Evolutionary conservation across 2,329 filamentous ascomycete species (phyloP), one percentile per base, ranked within the genome.

Genomic region (Aspergillus puulaauensis): DNA sequence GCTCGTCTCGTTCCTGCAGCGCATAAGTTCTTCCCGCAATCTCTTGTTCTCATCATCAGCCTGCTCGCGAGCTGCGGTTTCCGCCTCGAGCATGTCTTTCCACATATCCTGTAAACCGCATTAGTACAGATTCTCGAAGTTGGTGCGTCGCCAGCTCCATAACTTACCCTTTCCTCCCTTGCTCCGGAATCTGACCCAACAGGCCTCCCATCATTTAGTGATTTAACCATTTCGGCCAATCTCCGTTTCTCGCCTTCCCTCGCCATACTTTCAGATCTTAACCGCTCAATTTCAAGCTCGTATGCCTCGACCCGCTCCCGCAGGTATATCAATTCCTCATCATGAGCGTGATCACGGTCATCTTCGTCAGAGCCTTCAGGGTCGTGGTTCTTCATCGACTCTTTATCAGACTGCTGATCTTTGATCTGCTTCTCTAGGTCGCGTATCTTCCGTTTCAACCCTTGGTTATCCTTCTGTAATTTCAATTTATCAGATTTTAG

Each of bases 21-120:
- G 87, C 67, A 90, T 88, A 3, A 96, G 78, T 69, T 99, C 93
- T 56, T 96, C 92, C 6, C 91, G 86, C 15, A 98, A 83, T 66
- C 83, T 87, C 63, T 88, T 87, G 65, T 93, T 93, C 64, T 98
- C 93, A 43, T 96, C 91, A 64, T 98, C 93, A 0, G 90, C 86
- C 73, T 96, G 90, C 74, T 97, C 93, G 57, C 93, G 86, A 31
- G 92, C 86, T 3, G 89, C 89, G 2, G 90, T 95, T 74, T 99
- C 95, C 63, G 95, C 91, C 70, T 97, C 91, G 24, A 97, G 83
- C 60, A 98, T 85, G 66, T 97, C 93, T 73, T 96, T 96, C 89
- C 91, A 96, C 74, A 97, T 93, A 61, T 96, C 91, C 70, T 90
- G 64, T 61, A 58, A 27, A 35, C 37, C 24, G 7, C 21, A 27